Base-by-base conservation (phyloP, 306 rosid species). In the Astragalus membranaceus region DNA sequence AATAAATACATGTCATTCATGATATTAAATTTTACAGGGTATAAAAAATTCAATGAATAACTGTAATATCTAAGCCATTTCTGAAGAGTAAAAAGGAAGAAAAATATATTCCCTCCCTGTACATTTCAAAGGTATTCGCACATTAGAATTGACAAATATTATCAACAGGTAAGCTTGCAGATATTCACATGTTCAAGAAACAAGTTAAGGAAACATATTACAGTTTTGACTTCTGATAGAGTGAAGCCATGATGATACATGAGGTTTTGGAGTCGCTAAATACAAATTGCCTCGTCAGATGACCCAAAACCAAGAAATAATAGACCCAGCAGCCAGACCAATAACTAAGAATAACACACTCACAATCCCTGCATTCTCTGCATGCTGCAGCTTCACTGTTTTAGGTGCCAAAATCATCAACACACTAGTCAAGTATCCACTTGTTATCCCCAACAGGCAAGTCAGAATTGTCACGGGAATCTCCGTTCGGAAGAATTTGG, bases 281-380 rank as follows among this genome's bases (percentile, higher is more conserved):
- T 69, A 50, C 58, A 82, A 69, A 69, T 70, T 67, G 64, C 76
- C 55, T 5, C 13, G 69, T 84, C 87, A 92, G 53, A 89, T 54
- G 63, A 89, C 84, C 96, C 96, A 89, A 35, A 87, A 87, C 96
- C 98, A 92, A 76, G 96, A 80, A 63, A 87, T 58, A 75, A 92
- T 26, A 57, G 96, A 87, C 15, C 96, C 96, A 13, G 72, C 20
- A 75, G 90, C 96, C 77, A 89, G 83, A 70, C 98, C 95, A 42
- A 86, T 1, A 68, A 86, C 85, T 49, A 89, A 66, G 81, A 87
- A 92, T 50, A 87, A 69, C 10, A 92, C 98, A 23, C 75, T 72
- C 74, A 84, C 88, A 35, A 85, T 79, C 71, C 92, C 98, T 23
- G 92, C 96, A 17, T 83, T 88, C 86, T 92, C 95, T 2, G 98